Conservation (phyloP, 2,329 filamentous ascomycete genomes). For the Pleurostoma richardsiae region DNA sequence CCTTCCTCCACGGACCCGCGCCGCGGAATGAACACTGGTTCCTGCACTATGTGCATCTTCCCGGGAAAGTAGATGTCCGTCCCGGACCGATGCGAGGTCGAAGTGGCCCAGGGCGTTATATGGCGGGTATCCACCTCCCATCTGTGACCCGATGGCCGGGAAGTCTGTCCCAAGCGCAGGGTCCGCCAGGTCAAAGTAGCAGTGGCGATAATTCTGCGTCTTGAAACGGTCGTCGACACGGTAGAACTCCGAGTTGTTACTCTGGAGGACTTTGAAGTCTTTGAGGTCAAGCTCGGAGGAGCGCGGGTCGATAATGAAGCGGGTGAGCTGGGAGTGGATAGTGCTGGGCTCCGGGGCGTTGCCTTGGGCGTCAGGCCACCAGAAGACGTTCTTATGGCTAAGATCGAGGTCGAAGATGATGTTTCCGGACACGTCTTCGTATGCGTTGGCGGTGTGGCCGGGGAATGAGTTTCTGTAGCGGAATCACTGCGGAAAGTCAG, state of each 20-base stretch:
- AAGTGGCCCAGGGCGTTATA: constrained; percentile 28
- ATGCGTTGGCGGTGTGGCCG: constrained; percentile 30
- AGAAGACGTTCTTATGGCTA: constrained; percentile 32
- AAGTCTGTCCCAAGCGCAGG: constrained; percentile 19
- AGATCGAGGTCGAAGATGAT: constrained; percentile 26
- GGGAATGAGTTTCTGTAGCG: constrained; percentile 25
- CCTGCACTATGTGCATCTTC: constrained; percentile 28
- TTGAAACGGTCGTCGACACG: constrained; percentile 22
- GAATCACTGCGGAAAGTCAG: constrained; percentile 27
- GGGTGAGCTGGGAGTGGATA: constrained; percentile 17
- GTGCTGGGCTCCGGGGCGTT: constrained; percentile 22
- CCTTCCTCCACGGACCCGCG: constrained; percentile 26
- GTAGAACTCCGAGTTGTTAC: constrained; percentile 19
- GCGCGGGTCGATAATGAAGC: constrained; percentile 18
- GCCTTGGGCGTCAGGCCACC: constrained; percentile 32
- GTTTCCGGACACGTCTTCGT: constrained; percentile 21
- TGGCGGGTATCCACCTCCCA: constrained; percentile 17
- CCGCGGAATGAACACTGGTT: constrained; percentile 36
- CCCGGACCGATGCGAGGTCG: constrained; percentile 15
- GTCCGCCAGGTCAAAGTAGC: constrained; percentile 23
- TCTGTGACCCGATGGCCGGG: constrained; percentile 7
- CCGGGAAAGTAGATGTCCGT: constrained; percentile 26
- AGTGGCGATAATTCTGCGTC: constrained; percentile 12
- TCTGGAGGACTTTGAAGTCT: constrained; percentile 11
- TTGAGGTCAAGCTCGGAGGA: constrained; percentile 15